These are phyloP conservation scores for Capsicum baccatum DNA, from an alignment of 257 asterid genomes.

Conservation along the genomic window DNA sequence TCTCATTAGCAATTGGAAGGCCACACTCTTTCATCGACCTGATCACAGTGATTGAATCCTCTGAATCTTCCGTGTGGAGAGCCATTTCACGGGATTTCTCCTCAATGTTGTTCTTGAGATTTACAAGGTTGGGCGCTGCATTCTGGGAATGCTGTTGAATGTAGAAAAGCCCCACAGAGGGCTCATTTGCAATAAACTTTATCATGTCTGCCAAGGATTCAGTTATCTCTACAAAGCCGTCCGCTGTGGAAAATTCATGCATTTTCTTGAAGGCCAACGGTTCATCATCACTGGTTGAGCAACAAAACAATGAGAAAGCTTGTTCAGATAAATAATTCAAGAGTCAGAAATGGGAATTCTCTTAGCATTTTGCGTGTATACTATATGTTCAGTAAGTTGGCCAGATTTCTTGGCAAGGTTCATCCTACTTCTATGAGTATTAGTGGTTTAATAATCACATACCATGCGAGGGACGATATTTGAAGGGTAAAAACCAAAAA, in stretches of 20 bases:
- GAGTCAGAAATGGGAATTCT: not conserved
- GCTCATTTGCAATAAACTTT: slow-evolving; percentile 88
- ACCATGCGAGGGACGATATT: not conserved
- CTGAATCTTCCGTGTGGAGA: slow-evolving; percentile 79
- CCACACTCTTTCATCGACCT: slow-evolving; percentile 90
- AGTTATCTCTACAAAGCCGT: slow-evolving; percentile 84
- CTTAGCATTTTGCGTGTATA: not conserved
- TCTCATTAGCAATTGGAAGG: slow-evolving; percentile 69
- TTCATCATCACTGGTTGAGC: slow-evolving; percentile 73
- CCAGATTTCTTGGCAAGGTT: not conserved
- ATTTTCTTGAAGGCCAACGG: slow-evolving; percentile 70
- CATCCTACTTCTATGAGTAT: not conserved
- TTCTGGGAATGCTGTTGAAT: slow-evolving; percentile 82
- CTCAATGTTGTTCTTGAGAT: slow-evolving; percentile 62
- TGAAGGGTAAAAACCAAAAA: not conserved
- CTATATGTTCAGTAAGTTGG: not conserved
- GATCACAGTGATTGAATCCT: slow-evolving; percentile 73
- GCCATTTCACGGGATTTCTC: slow-evolving; percentile 66
- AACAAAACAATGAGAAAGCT: slow-evolving; percentile 17
- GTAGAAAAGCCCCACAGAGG: slow-evolving; percentile 94
- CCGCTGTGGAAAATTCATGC: slow-evolving; percentile 80
- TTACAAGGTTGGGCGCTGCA: slow-evolving; percentile 74
- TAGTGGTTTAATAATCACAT: not conserved
- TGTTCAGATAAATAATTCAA: not conserved
- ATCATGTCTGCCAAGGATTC: slow-evolving; percentile 83